These are phyloP conservation scores for Cairneyella variabilis DNA, from an alignment of 495 filamentous ascomycete genomes.

Conservation along the genomic window DNA sequence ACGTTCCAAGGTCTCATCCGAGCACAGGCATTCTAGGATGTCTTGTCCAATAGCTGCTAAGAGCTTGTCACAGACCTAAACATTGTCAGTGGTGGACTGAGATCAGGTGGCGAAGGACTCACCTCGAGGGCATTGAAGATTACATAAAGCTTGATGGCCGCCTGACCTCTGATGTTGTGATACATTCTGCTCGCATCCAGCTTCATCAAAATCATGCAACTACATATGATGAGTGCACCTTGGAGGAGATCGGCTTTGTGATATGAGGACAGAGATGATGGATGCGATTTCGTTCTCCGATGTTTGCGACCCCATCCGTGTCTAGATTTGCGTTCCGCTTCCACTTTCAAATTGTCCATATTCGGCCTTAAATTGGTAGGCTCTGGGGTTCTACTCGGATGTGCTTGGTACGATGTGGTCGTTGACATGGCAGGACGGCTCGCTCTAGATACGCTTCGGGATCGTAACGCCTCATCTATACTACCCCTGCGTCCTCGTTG, in stretches of 20 bases:
- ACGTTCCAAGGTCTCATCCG: conserved; percentile 83
- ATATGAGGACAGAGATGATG: conserved; percentile 76
- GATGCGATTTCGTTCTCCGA: conserved; percentile 74
- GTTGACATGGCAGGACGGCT: conserved; percentile 17
- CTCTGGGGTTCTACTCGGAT: conserved; percentile 10
- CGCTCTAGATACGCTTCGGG: conserved; percentile 20
- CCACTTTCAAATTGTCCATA: conserved; percentile 7
- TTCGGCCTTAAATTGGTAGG: conserved; percentile 13
- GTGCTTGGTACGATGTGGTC: conserved; percentile 18
- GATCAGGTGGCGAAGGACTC: conserved; percentile 24
- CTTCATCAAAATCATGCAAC: conserved; percentile 80
- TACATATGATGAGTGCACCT: conserved; percentile 77
- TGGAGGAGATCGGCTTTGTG: conserved; percentile 96
- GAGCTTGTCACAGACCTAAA: conserved; percentile 70
- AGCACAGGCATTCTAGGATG: conserved; percentile 93
- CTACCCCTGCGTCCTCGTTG: conserved; percentile 45
- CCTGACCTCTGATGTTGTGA: conserved; percentile 93
- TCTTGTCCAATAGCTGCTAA: conserved; percentile 92
- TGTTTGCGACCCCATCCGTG: conserved; percentile 48
- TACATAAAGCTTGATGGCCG: conserved; percentile 96
- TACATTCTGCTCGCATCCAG: conserved; percentile 98
- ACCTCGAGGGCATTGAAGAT: conserved; percentile 95
- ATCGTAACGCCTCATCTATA: conserved; percentile 28
- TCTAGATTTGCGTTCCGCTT: conserved; percentile 22
- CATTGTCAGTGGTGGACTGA: background rate